Conservation (phyloP, 371 early-diverging fungal species). For the Mucor saturninus region DNA sequence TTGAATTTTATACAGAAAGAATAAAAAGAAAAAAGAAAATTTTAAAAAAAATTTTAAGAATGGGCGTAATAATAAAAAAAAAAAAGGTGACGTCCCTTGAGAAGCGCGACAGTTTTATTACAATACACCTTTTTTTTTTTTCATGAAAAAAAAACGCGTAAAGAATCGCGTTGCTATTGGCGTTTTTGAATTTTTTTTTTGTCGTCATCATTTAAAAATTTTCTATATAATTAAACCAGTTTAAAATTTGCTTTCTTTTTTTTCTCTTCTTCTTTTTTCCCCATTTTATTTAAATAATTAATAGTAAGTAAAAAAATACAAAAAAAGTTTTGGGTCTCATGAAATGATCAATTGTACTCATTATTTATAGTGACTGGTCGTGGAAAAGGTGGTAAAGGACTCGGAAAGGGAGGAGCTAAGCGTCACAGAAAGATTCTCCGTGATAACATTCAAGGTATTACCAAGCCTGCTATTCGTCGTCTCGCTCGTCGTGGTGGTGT, state of each 20-base stretch:
- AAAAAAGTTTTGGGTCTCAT: background rate
- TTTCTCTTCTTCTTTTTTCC: conserved; percentile 9
- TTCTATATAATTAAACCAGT: conserved; percentile 2
- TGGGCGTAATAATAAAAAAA: background rate
- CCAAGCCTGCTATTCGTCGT: conserved; percentile 99
- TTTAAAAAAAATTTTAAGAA: background rate
- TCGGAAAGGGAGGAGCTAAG: conserved; percentile 97
- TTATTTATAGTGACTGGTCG: conserved; percentile 73
- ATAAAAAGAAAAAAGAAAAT: conserved; percentile 1
- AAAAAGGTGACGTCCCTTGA: conserved; percentile 2
- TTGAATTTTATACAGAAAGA: conserved; percentile 10
- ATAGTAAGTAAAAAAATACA: conserved; percentile 11
- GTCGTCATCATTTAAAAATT: conserved; percentile 10
- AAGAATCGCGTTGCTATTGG: conserved; percentile 33
- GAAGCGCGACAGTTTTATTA: background rate
- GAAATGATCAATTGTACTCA: background rate
- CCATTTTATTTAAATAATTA: conserved; percentile 1
- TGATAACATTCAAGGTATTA: conserved; percentile 98
- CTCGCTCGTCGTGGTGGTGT: conserved; percentile 99
- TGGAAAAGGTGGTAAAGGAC: conserved; percentile 97
- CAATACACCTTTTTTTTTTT: background rate
- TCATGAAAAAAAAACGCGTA: conserved; percentile 27
- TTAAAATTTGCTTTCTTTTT: conserved; percentile 5
- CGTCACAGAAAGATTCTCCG: conserved; percentile 99
- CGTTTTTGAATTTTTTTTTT: conserved; percentile 4